These are phyloP conservation scores for Sclerotiophoma versabilis DNA, from an alignment of 2,329 filamentous ascomycete genomes.

Conservation along the genomic window DNA sequence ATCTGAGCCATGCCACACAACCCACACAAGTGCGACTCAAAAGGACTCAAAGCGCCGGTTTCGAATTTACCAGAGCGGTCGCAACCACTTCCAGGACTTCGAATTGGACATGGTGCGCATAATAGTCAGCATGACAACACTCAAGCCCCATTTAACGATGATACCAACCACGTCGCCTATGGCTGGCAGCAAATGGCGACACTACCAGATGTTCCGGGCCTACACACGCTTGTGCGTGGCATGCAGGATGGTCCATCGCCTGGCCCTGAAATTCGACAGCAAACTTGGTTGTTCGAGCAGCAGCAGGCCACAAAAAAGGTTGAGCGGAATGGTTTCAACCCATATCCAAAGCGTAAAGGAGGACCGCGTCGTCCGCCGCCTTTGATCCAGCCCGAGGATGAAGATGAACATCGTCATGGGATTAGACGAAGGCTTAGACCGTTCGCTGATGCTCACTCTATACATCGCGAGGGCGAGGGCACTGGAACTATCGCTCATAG, in stretches of 20 bases:
- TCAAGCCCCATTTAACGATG: neutral
- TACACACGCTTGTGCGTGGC: neutral
- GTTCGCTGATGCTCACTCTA: neutral
- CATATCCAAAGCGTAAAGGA: neutral
- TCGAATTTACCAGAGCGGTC: too few relatives aligned
- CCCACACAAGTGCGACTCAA: neutral
- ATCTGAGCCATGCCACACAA: neutral
- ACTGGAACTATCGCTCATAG: neutral
- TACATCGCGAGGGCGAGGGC: neutral
- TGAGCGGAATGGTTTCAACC: conserved; percentile 6
- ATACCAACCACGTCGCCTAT: neutral
- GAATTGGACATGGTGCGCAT: neutral
- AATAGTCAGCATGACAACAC: neutral
- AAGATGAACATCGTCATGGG: neutral
- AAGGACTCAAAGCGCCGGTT: too few relatives aligned
- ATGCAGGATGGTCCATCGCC: neutral
- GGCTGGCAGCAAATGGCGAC: conserved; percentile 1
- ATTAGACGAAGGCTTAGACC: neutral
- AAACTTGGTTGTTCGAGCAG: neutral
- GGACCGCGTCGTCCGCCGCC: conserved; percentile 2
- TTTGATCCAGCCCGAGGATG: neutral
- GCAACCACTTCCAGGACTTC: neutral
- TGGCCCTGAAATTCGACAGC: neutral
- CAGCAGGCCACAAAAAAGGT: neutral
- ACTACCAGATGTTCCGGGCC: neutral